These are phyloP conservation scores for Tetracladium maxilliforme DNA, from an alignment of 2,329 filamentous ascomycete species.

Conservation along the genomic window DNA sequence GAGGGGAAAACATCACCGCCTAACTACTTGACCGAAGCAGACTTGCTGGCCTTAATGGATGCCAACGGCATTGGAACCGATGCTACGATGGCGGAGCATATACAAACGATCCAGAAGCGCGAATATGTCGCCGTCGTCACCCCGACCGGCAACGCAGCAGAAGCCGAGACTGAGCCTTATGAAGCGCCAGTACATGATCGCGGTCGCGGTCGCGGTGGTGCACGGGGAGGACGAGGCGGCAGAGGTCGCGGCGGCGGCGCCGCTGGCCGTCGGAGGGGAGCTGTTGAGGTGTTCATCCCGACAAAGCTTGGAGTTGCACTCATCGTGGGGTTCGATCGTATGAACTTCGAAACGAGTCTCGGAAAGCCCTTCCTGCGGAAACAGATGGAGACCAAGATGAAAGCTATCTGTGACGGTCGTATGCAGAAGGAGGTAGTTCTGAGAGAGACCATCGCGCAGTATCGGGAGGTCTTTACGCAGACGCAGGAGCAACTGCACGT, in stretches of 20 bases:
- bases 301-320: conserved; percentile 83
- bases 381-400: conserved; percentile 97
- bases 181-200: conserved; percentile 20
- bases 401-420: conserved; percentile 82
- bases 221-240: conserved; percentile 25
- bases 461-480: conserved; percentile 72
- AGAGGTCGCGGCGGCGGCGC: conserved; percentile 12
- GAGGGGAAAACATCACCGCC: conserved; percentile 85
- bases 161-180: conserved; percentile 19
- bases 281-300: conserved; percentile 77
- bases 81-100: conserved; percentile 98
- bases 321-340: conserved; percentile 86
- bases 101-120: conserved; percentile 83
- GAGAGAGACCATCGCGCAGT: conserved; percentile 71
- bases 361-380: conserved; percentile 94
- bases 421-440: conserved; percentile 63
- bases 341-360: conserved; percentile 83
- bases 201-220: conserved; percentile 17
- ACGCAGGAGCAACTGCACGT: conserved; percentile 62
- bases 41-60: conserved; percentile 94
- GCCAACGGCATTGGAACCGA: conserved; percentile 97
- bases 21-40: conserved; percentile 82
- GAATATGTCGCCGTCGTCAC: conserved; percentile 61
- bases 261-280: conserved; percentile 26
- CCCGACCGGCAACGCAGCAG: conserved; percentile 15